phyloP scores from a whole-genome alignment of 2,329 filamentous ascomycete species.

The Colletotrichum theobromicola region DNA sequence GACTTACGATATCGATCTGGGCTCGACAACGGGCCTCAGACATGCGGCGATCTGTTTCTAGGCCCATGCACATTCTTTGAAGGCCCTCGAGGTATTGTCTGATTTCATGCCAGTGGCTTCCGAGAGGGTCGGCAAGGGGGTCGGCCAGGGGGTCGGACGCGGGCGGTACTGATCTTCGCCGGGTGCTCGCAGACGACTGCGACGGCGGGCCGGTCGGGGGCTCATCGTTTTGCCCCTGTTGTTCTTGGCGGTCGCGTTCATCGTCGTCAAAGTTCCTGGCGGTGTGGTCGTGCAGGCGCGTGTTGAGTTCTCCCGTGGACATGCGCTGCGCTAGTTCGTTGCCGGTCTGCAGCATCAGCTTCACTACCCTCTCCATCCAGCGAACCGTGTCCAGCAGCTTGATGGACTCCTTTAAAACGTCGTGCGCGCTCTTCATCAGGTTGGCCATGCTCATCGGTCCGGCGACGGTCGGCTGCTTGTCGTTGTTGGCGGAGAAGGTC shows the following conservation, averaged over 20 bases:
- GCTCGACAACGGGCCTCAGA: constrained; percentile 50
- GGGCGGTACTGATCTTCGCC: constrained; percentile 3
- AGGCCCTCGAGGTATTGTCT: constrained; percentile 50
- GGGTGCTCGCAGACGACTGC: constrained; percentile 5
- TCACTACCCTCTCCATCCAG: constrained; percentile 52
- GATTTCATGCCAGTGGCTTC: constrained; percentile 51
- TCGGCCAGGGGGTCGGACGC: constrained; percentile 10
- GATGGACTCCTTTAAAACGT: constrained; percentile 49
- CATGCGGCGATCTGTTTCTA: constrained; percentile 52
- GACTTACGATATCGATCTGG: constrained; percentile 49
- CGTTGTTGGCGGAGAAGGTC: background rate
- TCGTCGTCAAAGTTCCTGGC: background rate
- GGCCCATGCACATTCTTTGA: constrained; percentile 46
- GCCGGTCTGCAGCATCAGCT: constrained; percentile 46
- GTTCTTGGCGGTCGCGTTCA: constrained; percentile 4
- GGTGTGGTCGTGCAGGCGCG: constrained; percentile 18
- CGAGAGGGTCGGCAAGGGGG: constrained; percentile 25
- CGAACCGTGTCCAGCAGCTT: constrained; percentile 50
- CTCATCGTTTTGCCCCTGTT: constrained; percentile 14
- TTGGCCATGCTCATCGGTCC: constrained; percentile 49
- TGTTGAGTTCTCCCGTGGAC: constrained; percentile 21
- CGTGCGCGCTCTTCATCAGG: constrained; percentile 52
- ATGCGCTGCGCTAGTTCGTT: constrained; percentile 43
- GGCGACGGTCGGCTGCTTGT: background rate
- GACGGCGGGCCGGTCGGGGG: constrained; percentile 10